Evolutionary conservation across 192 early-diverging fungal species (phyloP).

Genomic region (Rhizophagus clarus): DNA sequence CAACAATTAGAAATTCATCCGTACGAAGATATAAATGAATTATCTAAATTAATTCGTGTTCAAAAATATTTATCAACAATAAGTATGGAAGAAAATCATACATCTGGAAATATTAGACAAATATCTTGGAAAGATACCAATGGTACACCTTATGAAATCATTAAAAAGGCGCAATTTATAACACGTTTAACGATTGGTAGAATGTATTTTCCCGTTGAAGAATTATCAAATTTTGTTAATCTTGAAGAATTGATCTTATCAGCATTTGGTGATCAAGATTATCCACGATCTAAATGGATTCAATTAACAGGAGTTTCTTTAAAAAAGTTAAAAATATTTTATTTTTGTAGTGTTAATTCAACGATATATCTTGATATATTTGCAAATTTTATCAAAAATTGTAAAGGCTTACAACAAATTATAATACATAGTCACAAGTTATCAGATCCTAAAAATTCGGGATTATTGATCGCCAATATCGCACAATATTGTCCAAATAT

Average conservation of each 20-base stretch:
- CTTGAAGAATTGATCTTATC: background rate
- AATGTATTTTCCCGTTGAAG: background rate
- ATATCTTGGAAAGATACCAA: background rate
- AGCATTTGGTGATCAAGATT: background rate
- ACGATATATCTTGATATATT: background rate
- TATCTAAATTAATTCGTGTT: background rate
- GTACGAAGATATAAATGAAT: background rate
- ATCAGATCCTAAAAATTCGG: background rate
- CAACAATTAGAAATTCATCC: background rate
- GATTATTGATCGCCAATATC: background rate
- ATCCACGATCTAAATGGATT: background rate
- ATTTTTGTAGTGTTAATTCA: background rate
- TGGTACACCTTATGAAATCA: background rate
- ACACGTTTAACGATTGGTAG: background rate
- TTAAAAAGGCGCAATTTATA: background rate
- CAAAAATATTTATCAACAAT: background rate
- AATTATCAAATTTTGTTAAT: background rate
- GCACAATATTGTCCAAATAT: background rate
- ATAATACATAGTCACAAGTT: background rate
- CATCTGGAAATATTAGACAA: background rate
- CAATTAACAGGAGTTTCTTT: background rate
- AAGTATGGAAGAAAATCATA: background rate
- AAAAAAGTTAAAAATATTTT: background rate
- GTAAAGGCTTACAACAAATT: background rate
- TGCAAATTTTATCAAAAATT: background rate